Evolutionary conservation across 805 yeast genomes (phyloP), one percentile per base, ranked within the genome.

Genomic region (Alloascoidea africana): DNA sequence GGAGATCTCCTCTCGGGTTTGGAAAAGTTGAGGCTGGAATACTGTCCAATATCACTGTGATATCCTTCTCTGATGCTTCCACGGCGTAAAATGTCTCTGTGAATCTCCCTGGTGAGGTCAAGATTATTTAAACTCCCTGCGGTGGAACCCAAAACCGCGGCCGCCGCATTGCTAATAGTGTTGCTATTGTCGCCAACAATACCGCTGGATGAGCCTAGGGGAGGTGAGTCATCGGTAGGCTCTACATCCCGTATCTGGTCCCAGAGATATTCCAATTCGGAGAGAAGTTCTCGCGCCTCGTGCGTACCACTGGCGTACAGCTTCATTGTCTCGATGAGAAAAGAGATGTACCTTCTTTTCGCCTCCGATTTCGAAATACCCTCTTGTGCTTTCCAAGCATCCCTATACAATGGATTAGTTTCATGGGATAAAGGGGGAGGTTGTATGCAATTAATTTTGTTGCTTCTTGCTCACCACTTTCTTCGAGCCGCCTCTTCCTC

Each of bases 301-400:
- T 63, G 59, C 1, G 84, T 70, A 8, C 78, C 77, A 45, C 73
- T 65, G 15, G 85, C 86, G 46, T 77, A 78, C 2, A 66, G 58
- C 40, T 64, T 62, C 86, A 84, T 78, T 4, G 91, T 77, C 36
- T 76, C 77, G 17, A 85, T 71, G 32, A 84, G 64, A 43, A 64
- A 72, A 30, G 74, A 64, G 17, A 83, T 76, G 52, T 84, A 84
- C 36, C 65, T 58, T 34, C 79, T 61, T 52, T 85, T 83, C 2
- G 94, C 94, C 47, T 80, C 84, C 0, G 78, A 70, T 41, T 65
- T 68, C 14, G 73, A 49, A 17, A 80, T 49, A 0, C 94, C 93
- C 43, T 75, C 72, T 47, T 80, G 82, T 16, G 67, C 54, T 44
- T 77, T 73, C 94, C 95, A 84, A 0, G 94, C 85, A 47, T 80